phyloP scores from a whole-genome alignment of 805 yeast species.

The Pichia membranifaciens region DNA sequence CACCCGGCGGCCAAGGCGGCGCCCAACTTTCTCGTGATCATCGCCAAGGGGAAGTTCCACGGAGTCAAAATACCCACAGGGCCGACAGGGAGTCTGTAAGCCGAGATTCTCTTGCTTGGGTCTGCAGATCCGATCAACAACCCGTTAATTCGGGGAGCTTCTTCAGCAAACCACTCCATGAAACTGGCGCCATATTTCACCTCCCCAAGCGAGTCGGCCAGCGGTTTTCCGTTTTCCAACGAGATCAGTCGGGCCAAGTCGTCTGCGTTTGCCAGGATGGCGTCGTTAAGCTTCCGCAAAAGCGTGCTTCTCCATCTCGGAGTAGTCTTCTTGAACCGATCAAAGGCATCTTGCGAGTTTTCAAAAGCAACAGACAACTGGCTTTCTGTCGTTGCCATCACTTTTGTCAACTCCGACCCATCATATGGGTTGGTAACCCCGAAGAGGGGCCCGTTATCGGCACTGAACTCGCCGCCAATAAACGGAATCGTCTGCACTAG shows the following conservation, averaged over 20 bases:
- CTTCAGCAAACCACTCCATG: conserved; percentile 84
- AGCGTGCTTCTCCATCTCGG: conserved; percentile 51
- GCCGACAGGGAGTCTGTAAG: conserved; percentile 69
- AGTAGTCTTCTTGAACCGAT: conserved; percentile 40
- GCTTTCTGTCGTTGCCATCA: conserved; percentile 47
- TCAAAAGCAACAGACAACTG: conserved; percentile 47
- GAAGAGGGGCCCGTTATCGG: conserved; percentile 41
- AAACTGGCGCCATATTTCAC: conserved; percentile 64
- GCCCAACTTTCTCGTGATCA: conserved; percentile 68
- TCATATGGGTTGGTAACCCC: conserved; percentile 72
- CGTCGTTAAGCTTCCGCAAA: conserved; percentile 44
- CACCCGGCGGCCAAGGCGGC: conserved; percentile 85
- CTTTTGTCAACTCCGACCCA: conserved; percentile 41
- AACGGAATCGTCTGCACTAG: conserved; percentile 52
- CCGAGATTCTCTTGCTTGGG: conserved; percentile 42
- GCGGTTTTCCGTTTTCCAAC: conserved; percentile 72
- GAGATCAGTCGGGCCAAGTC: conserved; percentile 65
- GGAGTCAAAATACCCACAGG: conserved; percentile 77
- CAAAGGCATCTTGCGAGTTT: conserved; percentile 49
- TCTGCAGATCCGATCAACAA: conserved; percentile 51
- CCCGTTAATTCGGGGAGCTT: conserved; percentile 68
- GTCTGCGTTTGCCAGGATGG: conserved; percentile 49
- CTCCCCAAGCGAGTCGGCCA: conserved; percentile 67
- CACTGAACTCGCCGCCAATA: conserved; percentile 62
- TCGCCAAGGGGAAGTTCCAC: conserved; percentile 81